Evolutionary conservation across 2,329 filamentous ascomycete species (phyloP).

Genomic region (Tolypocladium ophioglossoides): DNA sequence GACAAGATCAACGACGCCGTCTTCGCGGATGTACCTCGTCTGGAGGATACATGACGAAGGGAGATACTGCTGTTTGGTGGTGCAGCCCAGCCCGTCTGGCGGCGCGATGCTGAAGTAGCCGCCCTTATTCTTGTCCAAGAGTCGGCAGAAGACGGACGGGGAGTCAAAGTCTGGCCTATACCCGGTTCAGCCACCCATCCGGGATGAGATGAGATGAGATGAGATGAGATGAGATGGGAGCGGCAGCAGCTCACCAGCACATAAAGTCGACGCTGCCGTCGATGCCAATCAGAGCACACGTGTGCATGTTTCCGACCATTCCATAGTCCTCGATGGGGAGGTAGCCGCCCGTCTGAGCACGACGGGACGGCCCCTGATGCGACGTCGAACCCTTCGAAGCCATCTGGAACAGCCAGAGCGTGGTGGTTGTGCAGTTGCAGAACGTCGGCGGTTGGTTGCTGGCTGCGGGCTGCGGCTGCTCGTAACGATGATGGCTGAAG

Average conservation of each 20-base stretch:
- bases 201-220: not conserved
- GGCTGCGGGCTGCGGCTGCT: not conserved
- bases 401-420: constrained; percentile 12
- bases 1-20: constrained; percentile 61
- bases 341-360: constrained; percentile 34
- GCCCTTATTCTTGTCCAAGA: constrained; percentile 65
- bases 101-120: constrained; percentile 62
- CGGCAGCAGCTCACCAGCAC: constrained; percentile 51
- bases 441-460: not conserved
- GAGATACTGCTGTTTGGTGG: constrained; percentile 69
- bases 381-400: constrained; percentile 19
- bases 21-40: constrained; percentile 67
- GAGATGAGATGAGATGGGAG: not conserved
- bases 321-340: constrained; percentile 66
- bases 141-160: constrained; percentile 62
- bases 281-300: constrained; percentile 64
- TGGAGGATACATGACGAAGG: constrained; percentile 66
- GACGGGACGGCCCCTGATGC: constrained; percentile 20
- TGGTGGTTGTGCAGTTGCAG: not conserved
- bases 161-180: constrained; percentile 68
- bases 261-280: constrained; percentile 67
- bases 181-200: not conserved
- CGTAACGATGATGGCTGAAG: not conserved
- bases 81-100: constrained; percentile 38
- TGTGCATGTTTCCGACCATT: constrained; percentile 72